A percentile compares a stretch with the other conserved stretches of the same genome.
These are phyloP conservation scores for Maudiozyma saulgeensis DNA, from an alignment of 805 yeast genomes.

Conservation along the genomic window DNA sequence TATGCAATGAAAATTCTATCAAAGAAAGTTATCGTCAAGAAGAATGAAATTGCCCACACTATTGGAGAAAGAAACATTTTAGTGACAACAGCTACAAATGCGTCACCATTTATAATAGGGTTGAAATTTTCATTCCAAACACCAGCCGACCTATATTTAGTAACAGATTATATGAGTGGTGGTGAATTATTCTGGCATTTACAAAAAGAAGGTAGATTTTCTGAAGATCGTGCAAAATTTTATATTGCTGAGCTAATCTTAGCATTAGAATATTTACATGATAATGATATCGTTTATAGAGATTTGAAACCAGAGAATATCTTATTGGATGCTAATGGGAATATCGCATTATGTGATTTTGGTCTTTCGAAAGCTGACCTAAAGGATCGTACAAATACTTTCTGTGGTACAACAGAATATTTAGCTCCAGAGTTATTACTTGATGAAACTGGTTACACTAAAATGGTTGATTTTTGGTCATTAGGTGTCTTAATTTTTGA, in stretches of 20 bases:
- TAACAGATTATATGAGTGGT: conserved; percentile 96
- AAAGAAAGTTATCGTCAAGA: conserved; percentile 89
- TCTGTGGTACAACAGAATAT: conserved; percentile 97
- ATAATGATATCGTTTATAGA: conserved; percentile 90
- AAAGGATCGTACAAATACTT: conserved; percentile 85
- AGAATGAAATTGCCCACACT: conserved; percentile 96
- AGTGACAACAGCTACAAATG: conserved; percentile 83
- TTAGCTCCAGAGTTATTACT: conserved; percentile 92
- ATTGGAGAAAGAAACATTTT: conserved; percentile 93
- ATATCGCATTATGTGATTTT: conserved; percentile 93
- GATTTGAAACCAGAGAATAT: conserved; percentile 97
- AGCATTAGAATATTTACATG: conserved; percentile 90
- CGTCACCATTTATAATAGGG: conserved; percentile 90
- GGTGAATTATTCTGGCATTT: conserved; percentile 96
- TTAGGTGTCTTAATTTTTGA: conserved; percentile 93
- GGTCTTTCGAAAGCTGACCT: conserved; percentile 92
- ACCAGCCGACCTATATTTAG: conserved; percentile 81
- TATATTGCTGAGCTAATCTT: conserved; percentile 92
- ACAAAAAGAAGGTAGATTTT: conserved; percentile 90
- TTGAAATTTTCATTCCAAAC: conserved; percentile 95
- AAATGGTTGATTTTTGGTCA: conserved; percentile 99
- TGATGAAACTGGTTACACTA: conserved; percentile 94
- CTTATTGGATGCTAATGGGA: conserved; percentile 90
- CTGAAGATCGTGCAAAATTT: conserved; percentile 90
- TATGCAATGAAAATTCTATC: conserved; percentile 97